Evolutionary conservation across 352 stramenopile species (phyloP), one percentile per base, ranked within the genome.

Genomic region (Phytopythium cucurbitacearum): DNA sequence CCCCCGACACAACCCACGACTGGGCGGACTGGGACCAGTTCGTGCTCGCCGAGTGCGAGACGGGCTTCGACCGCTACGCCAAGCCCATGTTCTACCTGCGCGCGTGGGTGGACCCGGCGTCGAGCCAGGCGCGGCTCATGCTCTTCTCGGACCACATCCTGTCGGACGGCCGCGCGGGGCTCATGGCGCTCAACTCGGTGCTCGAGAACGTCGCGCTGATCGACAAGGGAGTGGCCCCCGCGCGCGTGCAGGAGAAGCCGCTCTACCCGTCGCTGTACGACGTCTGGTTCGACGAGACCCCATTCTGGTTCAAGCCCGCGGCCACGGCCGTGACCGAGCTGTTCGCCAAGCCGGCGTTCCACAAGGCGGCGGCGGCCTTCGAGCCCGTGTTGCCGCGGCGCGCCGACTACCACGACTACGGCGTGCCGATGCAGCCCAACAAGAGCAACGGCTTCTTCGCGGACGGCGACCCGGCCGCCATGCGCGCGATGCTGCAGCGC

Each of bases 121-220:
- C 11, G 7, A 4, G 3, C 33, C n/a, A 7, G 6, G 59, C 62
- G 10, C 69, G 70, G 9, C 49, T 80, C 34, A 60, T 84, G 40
- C 51, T 84, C 55, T 69, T 80, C 16, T 61, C 69, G 0, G 73
- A 84, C 36, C 65, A 69, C 54, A 78, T 72, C 62, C 80, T 84
- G 73, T 73, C 69, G 9, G 73, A 84, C 39, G 53, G 62, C 1
- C 57, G 45, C 2, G 78, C 73, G 0, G 69, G 67, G 5, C 48
- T 60, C 15, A 70, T 71, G 42, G 51, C 76, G 5, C 57, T 80
- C 11, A 67, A 78, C 41, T 45, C 58, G 7, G 33, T 84, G 7
- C 55, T 84, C 4, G 48, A 75, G 11, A 37, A 48, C 5, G 13
- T 53, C 5, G 39, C 21, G 3, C n/a, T 44, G 28, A 40, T 65